phyloP scores from a whole-genome alignment of 257 asterid genomes.

The Solanum pimpinellifolium region DNA sequence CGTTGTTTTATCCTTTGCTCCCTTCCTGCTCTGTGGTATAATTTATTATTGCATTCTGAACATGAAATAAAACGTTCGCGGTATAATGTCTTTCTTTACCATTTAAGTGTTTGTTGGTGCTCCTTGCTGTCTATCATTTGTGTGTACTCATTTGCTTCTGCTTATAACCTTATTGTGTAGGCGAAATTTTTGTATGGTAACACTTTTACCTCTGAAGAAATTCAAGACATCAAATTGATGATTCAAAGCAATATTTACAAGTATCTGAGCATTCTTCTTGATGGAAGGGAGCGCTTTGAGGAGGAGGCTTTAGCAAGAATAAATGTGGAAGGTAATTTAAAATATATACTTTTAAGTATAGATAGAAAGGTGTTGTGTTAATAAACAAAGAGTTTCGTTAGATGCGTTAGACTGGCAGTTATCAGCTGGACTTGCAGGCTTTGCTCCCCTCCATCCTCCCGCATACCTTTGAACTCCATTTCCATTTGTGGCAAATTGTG shows the following conservation, averaged over 20 bases:
- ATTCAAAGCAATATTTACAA: constrained; percentile 90
- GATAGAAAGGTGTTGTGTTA: background rate
- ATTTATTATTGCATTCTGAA: background rate
- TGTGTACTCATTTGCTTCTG: background rate
- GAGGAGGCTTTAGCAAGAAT: constrained; percentile 48
- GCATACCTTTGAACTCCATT: background rate
- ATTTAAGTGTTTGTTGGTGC: background rate
- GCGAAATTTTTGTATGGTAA: constrained; percentile 80
- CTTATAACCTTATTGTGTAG: constrained; percentile 21
- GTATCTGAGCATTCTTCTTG: constrained; percentile 85
- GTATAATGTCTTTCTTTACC: background rate
- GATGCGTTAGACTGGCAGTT: background rate
- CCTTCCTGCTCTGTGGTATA: background rate
- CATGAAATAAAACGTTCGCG: background rate
- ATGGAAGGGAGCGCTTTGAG: constrained; percentile 93
- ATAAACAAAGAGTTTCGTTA: background rate
- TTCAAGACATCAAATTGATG: constrained; percentile 86
- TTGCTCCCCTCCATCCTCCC: background rate
- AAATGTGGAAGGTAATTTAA: constrained; percentile 9
- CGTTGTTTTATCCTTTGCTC: background rate
- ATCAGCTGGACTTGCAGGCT: background rate
- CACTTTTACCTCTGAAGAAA: constrained; percentile 64
- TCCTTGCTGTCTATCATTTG: background rate
- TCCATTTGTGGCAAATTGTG: background rate
- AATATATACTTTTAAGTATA: constrained; percentile 17